Base-by-base conservation (phyloP, 1,139 yeast species). In the Lodderomyces margitis region DNA sequence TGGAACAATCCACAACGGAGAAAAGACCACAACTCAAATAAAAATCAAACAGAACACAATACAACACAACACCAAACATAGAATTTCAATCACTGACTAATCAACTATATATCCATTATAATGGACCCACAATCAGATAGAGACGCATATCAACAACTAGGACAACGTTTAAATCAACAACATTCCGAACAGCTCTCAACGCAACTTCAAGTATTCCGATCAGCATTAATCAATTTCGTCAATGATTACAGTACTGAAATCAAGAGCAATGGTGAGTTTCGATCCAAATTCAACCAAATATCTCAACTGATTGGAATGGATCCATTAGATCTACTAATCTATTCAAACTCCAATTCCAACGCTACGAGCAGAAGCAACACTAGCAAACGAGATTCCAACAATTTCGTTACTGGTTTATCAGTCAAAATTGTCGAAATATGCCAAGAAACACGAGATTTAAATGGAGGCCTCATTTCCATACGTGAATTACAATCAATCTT, bases 301-400 rank as follows among this genome's bases (percentile, higher is more conserved):
- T 86, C 95, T 53, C 70, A 74, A 17, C 80, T 84, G 54, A 81
- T 87, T 15, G 96, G 95, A 1, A 80, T 87, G n/a, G 95, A 88
- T 56, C 92, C 95, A 1, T 60, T 87, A 33, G 83, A 82, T 30
- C 63, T 78, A 28, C 58, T 72, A 30, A 66, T 73, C 38, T 52
- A 45, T 45, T 51, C 55, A 20, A 53, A 37, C 17, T 41, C 38
- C 21, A 53, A 37, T 16, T 42, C 38, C 24, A 66, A 56, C 47
- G 60, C 55, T 14, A 40, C 35, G 20, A 41, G 17, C 14, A 23
- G 11, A 5, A 9, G 33, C n/a, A 12, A 16, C 27, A 21, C 10
- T 6, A 28, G 11, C 9, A 47, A 46, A 17, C 48, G 47, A 5
- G 69, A 66, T n/a, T 4, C 12, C 3, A 71, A 73, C 17, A 87